Conservation (phyloP, 2,329 filamentous ascomycete genomes). For the Xylaria polymorpha region DNA sequence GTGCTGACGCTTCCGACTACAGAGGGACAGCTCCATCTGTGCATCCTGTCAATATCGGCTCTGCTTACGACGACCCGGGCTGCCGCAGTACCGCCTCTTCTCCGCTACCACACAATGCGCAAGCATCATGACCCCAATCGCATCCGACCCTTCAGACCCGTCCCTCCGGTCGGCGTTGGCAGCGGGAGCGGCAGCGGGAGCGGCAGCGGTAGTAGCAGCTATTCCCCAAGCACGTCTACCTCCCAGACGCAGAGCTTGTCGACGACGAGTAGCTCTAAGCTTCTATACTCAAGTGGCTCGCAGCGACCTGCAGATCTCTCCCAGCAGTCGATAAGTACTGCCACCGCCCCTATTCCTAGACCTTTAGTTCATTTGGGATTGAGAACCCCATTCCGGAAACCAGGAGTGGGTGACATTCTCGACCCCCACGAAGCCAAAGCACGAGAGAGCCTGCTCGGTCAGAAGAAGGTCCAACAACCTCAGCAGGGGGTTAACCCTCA, state of each 20-base stretch:
- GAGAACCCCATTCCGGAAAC: background rate
- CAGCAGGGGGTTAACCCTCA: constrained; percentile 14
- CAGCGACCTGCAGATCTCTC: background rate
- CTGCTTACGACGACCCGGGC: constrained; percentile 13
- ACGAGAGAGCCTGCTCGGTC: constrained; percentile 42
- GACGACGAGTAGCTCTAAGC: constrained; percentile 1
- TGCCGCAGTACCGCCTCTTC: constrained; percentile 8
- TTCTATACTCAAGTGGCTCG: background rate
- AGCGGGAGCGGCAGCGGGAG: background rate
- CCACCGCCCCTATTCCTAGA: background rate
- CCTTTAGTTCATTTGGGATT: background rate
- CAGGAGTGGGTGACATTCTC: constrained; percentile 24
- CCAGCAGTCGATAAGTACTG: background rate
- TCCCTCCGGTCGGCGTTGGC: background rate
- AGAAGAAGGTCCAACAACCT: constrained; percentile 28
- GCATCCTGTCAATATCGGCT: constrained; percentile 33
- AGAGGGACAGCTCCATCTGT: constrained; percentile 49
- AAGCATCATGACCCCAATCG: constrained; percentile 8
- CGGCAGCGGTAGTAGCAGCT: background rate
- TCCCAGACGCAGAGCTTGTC: background rate
- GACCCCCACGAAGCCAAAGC: constrained; percentile 39
- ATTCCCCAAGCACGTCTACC: background rate
- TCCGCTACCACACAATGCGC: constrained; percentile 11
- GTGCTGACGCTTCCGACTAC: constrained; percentile 31
- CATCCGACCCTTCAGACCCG: background rate